Conservation (phyloP, 2,329 filamentous ascomycete species). For the Mycosphaerella arachidis region DNA sequence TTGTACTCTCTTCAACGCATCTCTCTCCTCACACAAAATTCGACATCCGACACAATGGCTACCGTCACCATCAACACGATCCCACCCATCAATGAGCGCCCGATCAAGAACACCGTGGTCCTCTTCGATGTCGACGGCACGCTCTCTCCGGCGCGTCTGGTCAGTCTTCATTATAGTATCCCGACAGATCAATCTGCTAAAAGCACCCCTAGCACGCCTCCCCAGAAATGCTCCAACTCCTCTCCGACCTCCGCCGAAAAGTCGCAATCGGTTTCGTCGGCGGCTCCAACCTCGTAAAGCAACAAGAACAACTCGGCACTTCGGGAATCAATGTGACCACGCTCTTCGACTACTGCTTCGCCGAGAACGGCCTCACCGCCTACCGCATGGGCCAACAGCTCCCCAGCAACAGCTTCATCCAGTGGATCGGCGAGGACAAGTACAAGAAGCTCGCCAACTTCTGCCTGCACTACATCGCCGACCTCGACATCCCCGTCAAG, state of each 20-base stretch:
- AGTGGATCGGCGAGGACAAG: slow-evolving; percentile 79
- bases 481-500: slow-evolving; percentile 79
- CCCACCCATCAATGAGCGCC: slow-evolving; percentile 75
- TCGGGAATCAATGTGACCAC: slow-evolving; percentile 64
- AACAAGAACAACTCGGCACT: slow-evolving; percentile 89
- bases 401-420: slow-evolving; percentile 79
- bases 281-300: slow-evolving; percentile 85
- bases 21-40: not conserved
- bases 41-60: slow-evolving; percentile 21
- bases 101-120: slow-evolving; percentile 85
- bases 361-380: slow-evolving; percentile 92
- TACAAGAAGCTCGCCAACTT: slow-evolving; percentile 76
- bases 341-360: slow-evolving; percentile 96
- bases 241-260: slow-evolving; percentile 76
- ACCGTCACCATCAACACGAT: slow-evolving; percentile 48
- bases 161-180: slow-evolving; percentile 40
- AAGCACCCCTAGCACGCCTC: slow-evolving; percentile 45
- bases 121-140: slow-evolving; percentile 97
- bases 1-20: not conserved
- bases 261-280: slow-evolving; percentile 89
- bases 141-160: slow-evolving; percentile 74
- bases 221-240: slow-evolving; percentile 77
- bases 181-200: slow-evolving; percentile 3
- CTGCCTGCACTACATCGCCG: slow-evolving; percentile 76
- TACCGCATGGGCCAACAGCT: slow-evolving; percentile 76